Evolutionary conservation across 768 basidiomycete species (phyloP).

Genomic region (Auriscalpium orientale): DNA sequence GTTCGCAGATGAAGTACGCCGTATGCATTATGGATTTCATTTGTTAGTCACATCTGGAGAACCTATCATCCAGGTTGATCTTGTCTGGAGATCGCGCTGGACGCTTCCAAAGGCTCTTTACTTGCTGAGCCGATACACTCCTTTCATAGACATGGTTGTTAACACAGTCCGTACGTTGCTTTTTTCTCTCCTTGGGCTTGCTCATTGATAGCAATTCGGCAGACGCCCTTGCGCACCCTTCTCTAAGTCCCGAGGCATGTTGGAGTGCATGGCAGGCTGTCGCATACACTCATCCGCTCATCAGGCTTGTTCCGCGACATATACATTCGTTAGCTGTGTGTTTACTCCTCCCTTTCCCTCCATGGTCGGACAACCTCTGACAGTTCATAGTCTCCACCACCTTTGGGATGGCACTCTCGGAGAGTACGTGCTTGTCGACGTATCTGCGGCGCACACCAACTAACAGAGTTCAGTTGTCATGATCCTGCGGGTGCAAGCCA

Average conservation of each 20-base stretch:
- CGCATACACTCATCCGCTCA: background rate
- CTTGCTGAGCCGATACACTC: background rate
- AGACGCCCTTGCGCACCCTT: background rate
- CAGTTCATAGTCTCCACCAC: background rate
- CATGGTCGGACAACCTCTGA: background rate
- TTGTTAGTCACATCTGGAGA: too few relatives aligned
- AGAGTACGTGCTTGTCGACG: background rate
- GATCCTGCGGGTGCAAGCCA: background rate
- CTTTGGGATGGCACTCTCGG: background rate
- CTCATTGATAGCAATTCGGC: background rate
- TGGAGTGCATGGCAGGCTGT: background rate
- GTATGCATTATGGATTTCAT: too few relatives aligned
- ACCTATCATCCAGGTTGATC: background rate
- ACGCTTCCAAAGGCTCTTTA: background rate
- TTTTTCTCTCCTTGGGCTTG: background rate
- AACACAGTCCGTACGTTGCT: background rate
- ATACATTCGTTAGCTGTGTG: background rate
- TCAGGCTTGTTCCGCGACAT: background rate
- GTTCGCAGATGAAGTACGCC: too few relatives aligned
- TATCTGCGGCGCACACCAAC: background rate
- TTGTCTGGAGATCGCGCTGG: background rate
- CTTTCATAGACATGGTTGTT: background rate
- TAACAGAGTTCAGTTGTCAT: background rate
- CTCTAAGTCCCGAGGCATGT: background rate
- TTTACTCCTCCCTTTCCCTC: background rate